These are phyloP conservation scores for Nannizzia gypsea DNA, from an alignment of 2,329 filamentous ascomycete species.

Conservation along the genomic window DNA sequence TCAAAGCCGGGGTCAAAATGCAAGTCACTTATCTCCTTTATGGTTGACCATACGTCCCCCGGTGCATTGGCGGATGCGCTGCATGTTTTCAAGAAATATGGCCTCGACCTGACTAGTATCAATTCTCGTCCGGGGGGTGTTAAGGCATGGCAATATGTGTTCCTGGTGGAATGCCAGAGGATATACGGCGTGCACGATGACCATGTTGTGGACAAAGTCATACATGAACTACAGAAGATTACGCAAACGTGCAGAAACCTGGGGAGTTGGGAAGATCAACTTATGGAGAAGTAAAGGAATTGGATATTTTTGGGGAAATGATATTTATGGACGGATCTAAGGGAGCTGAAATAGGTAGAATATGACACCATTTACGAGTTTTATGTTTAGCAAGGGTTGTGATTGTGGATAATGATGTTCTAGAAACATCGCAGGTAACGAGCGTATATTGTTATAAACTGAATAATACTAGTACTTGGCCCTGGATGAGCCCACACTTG, in stretches of 20 bases:
- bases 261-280: conserved; percentile 32
- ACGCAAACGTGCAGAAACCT: conserved; percentile 30
- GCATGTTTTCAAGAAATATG: conserved; percentile 59
- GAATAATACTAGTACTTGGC: neutral
- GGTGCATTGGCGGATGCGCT: conserved; percentile 77
- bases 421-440: neutral
- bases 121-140: conserved; percentile 69
- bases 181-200: conserved; percentile 20
- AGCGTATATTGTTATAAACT: neutral
- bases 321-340: neutral
- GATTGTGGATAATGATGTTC: neutral
- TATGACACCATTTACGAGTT: neutral
- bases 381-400: too few species aligned
- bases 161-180: conserved; percentile 82
- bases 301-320: neutral
- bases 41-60: conserved; percentile 60
- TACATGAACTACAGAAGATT: conserved; percentile 25
- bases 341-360: neutral
- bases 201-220: conserved; percentile 20
- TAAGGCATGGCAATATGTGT: conserved; percentile 78
- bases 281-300: conserved; percentile 7
- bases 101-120: conserved; percentile 80
- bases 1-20: conserved; percentile 7
- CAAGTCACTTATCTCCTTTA: conserved; percentile 76
- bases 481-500: neutral